Base-by-base conservation (phyloP, 2,329 filamentous ascomycete genomes). In the Myrmaecium sp. region DNA sequence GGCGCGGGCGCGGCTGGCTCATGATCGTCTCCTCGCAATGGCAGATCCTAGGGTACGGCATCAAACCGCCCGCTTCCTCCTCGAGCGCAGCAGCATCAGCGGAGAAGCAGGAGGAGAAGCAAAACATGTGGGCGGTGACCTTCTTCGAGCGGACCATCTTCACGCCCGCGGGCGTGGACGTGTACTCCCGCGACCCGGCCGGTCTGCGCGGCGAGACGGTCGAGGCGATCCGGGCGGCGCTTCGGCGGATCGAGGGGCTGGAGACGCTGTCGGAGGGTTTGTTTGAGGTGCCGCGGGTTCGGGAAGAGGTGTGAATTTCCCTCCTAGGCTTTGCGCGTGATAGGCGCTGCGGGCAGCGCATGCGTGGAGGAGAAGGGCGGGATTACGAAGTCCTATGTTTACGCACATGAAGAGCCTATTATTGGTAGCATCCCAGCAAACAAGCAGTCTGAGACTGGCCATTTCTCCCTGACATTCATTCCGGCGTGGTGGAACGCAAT, bases 131-230 rank as follows among this genome's bases (percentile, higher is more conserved):
- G 78, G 70, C 68, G 2, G 78, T 92, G 9, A 91, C 79, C 4
- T 86, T 75, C 62, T 92, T 92, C 49, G 73, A 74, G 35, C 74
- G 78, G 42, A 91, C 79, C 14, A 38, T 84, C 23, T 91, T 92
- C 39, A 89, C 81, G 5, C 75, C 76, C 35, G 78, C 81, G 30
- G 82, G 82, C 0, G 42, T 92, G 16, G 82, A 92, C 51, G 51
- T 91, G 6, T 89, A 86, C 49, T 72, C 69, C 23, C 62, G 76
- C 38, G 58, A 63, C 10, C 62, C 53, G 27, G 64, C 62, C 34
- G 76, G 77, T 0, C 36, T 81, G 35, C 64, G 60, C 29, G 54
- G 64, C 30, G 62, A 57, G 43, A 67, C 70, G 28, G 60, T 72
- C 20, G 54, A 50, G 26, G 57, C 46, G 14, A 67, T 86, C 33